Evolutionary conservation across 2,329 filamentous ascomycete species (phyloP).

Genomic region (Colletotrichum cereale): DNA sequence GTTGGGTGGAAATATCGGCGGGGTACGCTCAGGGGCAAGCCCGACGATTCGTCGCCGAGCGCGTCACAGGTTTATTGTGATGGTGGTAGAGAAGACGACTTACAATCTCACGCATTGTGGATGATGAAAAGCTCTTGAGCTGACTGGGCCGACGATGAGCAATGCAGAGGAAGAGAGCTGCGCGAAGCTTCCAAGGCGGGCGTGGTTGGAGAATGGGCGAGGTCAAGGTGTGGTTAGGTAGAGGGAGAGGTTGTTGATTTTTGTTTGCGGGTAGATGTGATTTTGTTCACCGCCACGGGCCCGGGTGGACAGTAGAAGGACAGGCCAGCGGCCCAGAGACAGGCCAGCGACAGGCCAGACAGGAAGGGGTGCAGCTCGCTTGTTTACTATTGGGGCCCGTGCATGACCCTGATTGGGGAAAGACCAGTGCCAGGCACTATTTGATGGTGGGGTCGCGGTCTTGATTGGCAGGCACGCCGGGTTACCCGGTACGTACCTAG

Average conservation of each 20-base stretch:
- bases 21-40: conserved; percentile 51
- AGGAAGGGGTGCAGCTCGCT: conserved; percentile 47
- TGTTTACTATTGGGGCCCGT: conserved; percentile 50
- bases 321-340: conserved; percentile 39
- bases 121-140: conserved; percentile 44
- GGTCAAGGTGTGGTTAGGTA: conserved; percentile 43
- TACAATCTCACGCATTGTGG: conserved; percentile 79
- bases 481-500: neutral
- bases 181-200: conserved; percentile 42
- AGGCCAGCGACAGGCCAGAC: conserved; percentile 30
- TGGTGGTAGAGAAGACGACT: conserved; percentile 51
- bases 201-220: conserved; percentile 44
- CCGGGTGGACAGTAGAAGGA: conserved; percentile 43
- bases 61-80: conserved; percentile 50
- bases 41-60: conserved; percentile 47
- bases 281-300: conserved; percentile 51
- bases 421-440: conserved; percentile 40
- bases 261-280: conserved; percentile 47
- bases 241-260: conserved; percentile 52
- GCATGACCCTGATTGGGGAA: conserved; percentile 48
- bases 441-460: conserved; percentile 25
- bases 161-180: conserved; percentile 47
- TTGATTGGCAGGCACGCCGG: conserved; percentile 10
- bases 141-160: conserved; percentile 44
- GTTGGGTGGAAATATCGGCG: conserved; percentile 36